Evolutionary conservation across 768 basidiomycete species (phyloP), one percentile per base, ranked within the genome.

Genomic region (Inosperma sp.): DNA sequence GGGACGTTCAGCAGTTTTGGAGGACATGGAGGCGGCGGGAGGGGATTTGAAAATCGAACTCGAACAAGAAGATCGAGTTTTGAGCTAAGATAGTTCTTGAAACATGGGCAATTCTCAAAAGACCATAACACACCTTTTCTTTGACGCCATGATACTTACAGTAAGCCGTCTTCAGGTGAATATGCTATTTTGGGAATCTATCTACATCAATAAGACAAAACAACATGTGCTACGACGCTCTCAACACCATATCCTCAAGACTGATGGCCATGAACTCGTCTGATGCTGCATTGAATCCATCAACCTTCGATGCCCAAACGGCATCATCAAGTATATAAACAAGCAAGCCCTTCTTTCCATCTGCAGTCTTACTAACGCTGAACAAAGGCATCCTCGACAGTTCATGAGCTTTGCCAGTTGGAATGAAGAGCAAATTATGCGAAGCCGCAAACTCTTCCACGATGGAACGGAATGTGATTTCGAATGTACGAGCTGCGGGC

Each of bases 21-120:
- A 5, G 96, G 96, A 75, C 90, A 97, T 76, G 96, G 93, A 25
- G 96, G 96, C 10, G 93, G 77, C 2, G 95, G 95, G 3, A 99
- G 80, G 3, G 94, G 93, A 69, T 98, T 96, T 33, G 84, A 80
- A 68, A 94, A 98, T 10, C 95, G 86, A 27, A 95, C 93, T 48
- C 92, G 84, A 43, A 95, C 90, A 47, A 97, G 77, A 22, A 99
- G 81, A 67, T 97, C 93, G 43, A 93, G 77, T 69, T 93, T 93
- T 75, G 73, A 68, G 57, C 65, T 70, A 30, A 49, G 35, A 43
- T 43, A 22, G 13, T 9, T 10, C 22, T 25, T 30, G 35, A 10
- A 36, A 33, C 27, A 17, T 17, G 3, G 40, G 27, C 9, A 14
- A 53, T 21, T 29, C 23, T 23, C 17, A 46, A 12, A 36, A 14